Percentiles rank a stretch among this genome's conserved stretches.
Conservation (phyloP, 2,329 filamentous ascomycete genomes). For the Phoma sp. region DNA sequence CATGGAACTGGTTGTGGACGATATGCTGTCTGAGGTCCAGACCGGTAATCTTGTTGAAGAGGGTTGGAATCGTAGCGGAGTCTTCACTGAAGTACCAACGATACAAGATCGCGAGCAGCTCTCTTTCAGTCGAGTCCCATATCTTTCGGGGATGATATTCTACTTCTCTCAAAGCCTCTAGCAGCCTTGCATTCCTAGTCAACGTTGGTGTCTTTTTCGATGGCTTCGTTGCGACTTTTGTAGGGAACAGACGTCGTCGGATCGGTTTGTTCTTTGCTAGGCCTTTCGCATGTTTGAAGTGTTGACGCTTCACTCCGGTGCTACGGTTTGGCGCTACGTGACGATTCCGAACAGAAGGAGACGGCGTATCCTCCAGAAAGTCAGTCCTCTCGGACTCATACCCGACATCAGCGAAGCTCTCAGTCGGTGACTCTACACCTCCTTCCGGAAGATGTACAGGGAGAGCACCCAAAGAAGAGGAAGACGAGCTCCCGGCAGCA, state of each 20-base stretch:
- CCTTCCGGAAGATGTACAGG: too few species aligned
- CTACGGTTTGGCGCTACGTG: not conserved
- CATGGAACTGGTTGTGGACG: constrained; percentile 13
- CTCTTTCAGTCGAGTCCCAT: constrained; percentile 18
- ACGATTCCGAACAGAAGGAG: not conserved
- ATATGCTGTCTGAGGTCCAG: not conserved
- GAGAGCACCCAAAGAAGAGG: too few species aligned
- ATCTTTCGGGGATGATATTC: not conserved
- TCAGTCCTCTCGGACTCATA: constrained; percentile 8
- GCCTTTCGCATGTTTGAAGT: not conserved
- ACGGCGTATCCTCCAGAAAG: not conserved
- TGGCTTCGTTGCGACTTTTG: not conserved
- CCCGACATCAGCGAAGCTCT: not conserved
- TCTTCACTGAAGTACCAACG: constrained; percentile 15
- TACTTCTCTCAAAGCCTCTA: too few species aligned
- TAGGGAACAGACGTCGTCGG: too few species aligned
- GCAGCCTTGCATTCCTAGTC: too few species aligned
- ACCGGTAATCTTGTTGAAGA: constrained; percentile 20
- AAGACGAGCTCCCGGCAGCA: not conserved
- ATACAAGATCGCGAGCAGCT: constrained; percentile 11
- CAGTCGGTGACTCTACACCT: not conserved
- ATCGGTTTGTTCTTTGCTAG: too few species aligned
- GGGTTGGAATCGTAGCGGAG: not conserved
- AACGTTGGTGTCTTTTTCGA: not conserved
- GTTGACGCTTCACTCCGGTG: not conserved